These are phyloP conservation scores for Blastomyces emzantsi DNA, from an alignment of 2,329 filamentous ascomycete species.

Conservation along the genomic window DNA sequence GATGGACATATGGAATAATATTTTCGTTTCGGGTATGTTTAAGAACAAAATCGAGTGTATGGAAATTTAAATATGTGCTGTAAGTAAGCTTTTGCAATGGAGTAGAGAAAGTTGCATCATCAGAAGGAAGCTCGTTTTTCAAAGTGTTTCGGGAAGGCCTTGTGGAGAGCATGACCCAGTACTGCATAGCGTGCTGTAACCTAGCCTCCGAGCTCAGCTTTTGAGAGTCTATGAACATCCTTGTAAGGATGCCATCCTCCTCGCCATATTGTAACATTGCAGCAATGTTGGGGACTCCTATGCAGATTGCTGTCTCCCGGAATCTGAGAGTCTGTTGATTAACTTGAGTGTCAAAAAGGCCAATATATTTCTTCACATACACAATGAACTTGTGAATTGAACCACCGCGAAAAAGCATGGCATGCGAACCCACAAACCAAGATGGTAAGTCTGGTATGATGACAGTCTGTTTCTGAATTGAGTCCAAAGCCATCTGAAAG, in stretches of 20 bases:
- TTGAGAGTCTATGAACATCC: constrained; percentile 21
- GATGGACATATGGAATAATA: constrained; percentile 47
- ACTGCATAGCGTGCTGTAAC: constrained; percentile 19
- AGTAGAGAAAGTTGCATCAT: constrained; percentile 16
- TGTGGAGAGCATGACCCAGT: constrained; percentile 16
- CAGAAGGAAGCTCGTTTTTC: not conserved
- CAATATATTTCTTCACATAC: constrained; percentile 35
- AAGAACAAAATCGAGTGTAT: constrained; percentile 38
- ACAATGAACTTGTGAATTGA: constrained; percentile 32
- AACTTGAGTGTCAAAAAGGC: constrained; percentile 41
- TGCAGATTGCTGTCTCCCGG: constrained; percentile 47
- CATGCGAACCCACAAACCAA: constrained; percentile 47
- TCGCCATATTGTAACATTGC: constrained; percentile 48
- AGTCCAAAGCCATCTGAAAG: constrained; percentile 43
- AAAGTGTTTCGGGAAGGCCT: constrained; percentile 14
- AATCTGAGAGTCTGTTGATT: constrained; percentile 40
- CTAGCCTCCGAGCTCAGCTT: constrained; percentile 13
- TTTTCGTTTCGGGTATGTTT: constrained; percentile 43
- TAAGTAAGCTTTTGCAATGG: constrained; percentile 27
- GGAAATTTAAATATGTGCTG: constrained; percentile 34
- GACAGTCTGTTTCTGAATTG: constrained; percentile 4
- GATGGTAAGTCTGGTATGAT: constrained; percentile 30
- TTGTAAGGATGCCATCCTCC: constrained; percentile 26
- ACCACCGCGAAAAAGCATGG: constrained; percentile 37
- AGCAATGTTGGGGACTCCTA: constrained; percentile 47